These are phyloP conservation scores for Quercus lobata DNA, from an alignment of 331 rosid genomes.

Conservation along the genomic window DNA sequence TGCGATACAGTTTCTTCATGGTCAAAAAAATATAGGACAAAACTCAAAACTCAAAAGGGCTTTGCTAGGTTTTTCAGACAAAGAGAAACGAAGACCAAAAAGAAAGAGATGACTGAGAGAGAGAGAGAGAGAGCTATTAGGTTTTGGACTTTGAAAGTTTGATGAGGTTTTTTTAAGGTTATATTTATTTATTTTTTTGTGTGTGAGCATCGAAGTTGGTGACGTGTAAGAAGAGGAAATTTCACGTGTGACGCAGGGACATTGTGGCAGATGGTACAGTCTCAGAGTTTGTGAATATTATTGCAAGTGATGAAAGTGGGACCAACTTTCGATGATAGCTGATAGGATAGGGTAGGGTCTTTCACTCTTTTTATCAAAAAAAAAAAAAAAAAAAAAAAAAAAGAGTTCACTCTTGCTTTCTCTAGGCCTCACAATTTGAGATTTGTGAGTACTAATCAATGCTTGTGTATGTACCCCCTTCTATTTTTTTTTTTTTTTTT, in stretches of 20 bases:
- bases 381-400: too few species aligned
- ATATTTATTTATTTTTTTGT: neutral
- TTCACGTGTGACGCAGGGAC: constrained; percentile 41
- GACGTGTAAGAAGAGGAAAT: constrained; percentile 30
- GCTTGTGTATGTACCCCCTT: too few species aligned
- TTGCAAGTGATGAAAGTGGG: constrained; percentile 6
- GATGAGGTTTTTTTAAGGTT: constrained; percentile 22
- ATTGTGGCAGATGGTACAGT: neutral
- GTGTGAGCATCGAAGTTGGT: constrained; percentile 36
- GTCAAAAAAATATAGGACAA: neutral
- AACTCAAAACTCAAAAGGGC: too few species aligned
- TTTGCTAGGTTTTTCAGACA: neutral
- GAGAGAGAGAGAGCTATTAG: neutral
- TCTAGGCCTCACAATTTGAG: too few species aligned
- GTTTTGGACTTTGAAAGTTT: constrained; percentile 34
- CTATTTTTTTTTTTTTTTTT: too few species aligned
- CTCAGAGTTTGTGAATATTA: neutral
- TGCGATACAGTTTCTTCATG: constrained; percentile 87
- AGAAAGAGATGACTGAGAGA: neutral
- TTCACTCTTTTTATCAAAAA: too few species aligned
- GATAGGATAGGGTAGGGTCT: too few species aligned
- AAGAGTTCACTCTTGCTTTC: too few species aligned
- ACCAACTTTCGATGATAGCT: neutral
- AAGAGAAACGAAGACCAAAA: neutral
- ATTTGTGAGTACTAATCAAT: too few species aligned